Evolutionary conservation across 169 alveolate genomes (phyloP), one percentile per base, ranked within the genome.

Genomic region (Cryptosporidium parvum): DNA sequence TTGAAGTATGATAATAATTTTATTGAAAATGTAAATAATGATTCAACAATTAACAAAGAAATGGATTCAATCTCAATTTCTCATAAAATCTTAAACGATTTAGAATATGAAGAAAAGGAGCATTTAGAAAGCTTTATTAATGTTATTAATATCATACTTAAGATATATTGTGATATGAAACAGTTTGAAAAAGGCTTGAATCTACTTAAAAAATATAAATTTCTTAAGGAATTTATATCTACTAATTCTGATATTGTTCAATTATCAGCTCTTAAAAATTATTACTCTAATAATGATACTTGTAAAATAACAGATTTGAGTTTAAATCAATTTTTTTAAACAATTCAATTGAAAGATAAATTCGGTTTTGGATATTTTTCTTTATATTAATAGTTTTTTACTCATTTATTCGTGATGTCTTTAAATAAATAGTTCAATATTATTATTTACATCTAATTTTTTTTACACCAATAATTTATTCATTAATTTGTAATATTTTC

Each of bases 151-250:
- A n/a, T 70, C 10, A 42, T 52, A 21, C 85, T 44, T 23, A 58
- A 51, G 58, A 45, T 51, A 26, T 45, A 39, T 45, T 45, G 7
- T 70, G 62, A 70, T 26, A 45, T 70, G n/a, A 29, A 51, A 3
- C 31, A 70, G 3, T 70, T 37, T 70, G 85, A 70, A 26, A 70
- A 70, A 48, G 51, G 68, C 10, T 44, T 23, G 21, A 26, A 70
- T 45, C 12, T 44, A 14, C 39, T 44, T 70, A 18, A 29, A 45
- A 70, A 70, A 16, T 70, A 70, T 10, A 48, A 70, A 45, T 48
- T 70, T 26, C 16, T 70, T 21, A 23, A 21, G 37, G 23, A 26
- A 51, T 48, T 45, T 37, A 52, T 8, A 4, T 29, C 62, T 45
- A 70, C 0, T 18, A 23, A 51, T 51, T 21, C 58, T 26, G 3